phyloP scores from a whole-genome alignment of 2,329 filamentous ascomycete genomes.

The Teratosphaeria gauchensis region DNA sequence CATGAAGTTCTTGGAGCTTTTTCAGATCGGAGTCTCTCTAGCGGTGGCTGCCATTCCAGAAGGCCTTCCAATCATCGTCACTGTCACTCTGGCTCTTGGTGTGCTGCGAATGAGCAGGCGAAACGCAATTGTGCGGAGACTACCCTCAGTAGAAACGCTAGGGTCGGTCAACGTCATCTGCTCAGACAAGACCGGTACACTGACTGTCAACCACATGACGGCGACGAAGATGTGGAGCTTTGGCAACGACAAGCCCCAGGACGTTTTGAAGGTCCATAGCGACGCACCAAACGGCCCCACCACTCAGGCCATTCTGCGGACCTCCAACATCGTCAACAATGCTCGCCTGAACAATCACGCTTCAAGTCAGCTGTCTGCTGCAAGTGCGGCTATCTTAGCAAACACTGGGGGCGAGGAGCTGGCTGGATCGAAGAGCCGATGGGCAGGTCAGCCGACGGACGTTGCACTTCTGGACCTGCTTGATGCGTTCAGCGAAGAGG shows the following conservation, averaged over 20 bases:
- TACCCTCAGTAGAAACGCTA: conserved; percentile 94
- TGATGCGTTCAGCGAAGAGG: conserved; percentile 83
- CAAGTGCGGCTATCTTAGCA: conserved; percentile 71
- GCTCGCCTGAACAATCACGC: conserved; percentile 64
- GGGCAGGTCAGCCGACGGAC: conserved; percentile 95
- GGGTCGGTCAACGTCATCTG: conserved; percentile 99
- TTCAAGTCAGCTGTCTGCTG: conserved; percentile 46
- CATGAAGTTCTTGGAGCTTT: conserved; percentile 83
- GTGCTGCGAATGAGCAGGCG: conserved; percentile 93
- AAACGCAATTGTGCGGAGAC: conserved; percentile 86
- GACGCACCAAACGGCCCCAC: conserved; percentile 57
- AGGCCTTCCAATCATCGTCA: conserved; percentile 95
- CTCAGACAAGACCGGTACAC: conserved; percentile 93
- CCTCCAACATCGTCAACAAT: conserved; percentile 96
- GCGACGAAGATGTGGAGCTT: conserved; percentile 96
- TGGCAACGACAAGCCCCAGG: conserved; percentile 47
- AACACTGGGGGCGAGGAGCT: conserved; percentile 59
- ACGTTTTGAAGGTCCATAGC: conserved; percentile 46
- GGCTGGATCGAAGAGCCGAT: conserved; percentile 67
- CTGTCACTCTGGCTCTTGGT: conserved; percentile 86
- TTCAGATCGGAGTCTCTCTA: conserved; percentile 92
- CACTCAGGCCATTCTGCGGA: conserved; percentile 70
- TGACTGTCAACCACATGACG: conserved; percentile 98
- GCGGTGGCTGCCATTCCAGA: conserved; percentile 95
- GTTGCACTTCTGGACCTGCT: conserved; percentile 93